Conservation (phyloP, 192 early-diverging fungal species). For the Coemansia sp. region DNA sequence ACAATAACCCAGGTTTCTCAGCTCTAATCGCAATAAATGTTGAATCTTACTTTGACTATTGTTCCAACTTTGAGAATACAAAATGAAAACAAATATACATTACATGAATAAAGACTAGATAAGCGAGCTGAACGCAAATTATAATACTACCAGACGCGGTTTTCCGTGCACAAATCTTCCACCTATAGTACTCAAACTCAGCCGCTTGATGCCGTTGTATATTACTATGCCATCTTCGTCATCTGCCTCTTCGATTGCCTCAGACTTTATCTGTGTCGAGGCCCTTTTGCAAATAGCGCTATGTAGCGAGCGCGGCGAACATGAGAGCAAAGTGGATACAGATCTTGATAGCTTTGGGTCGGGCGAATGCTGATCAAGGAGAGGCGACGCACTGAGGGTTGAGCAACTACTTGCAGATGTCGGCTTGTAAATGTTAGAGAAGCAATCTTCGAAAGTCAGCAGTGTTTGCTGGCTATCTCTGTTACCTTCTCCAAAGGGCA, state of each 20-base stretch:
- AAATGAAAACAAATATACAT: no score
- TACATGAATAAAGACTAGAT: no score
- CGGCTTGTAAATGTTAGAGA: constrained; percentile 15
- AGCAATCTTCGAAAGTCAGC: neutral
- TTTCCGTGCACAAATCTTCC: constrained; percentile 24
- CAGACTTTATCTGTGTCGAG: constrained; percentile 10
- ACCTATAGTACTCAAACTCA: constrained; percentile 35
- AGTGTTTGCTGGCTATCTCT: constrained; percentile 9
- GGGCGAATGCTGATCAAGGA: neutral
- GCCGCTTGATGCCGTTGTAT: constrained; percentile 40
- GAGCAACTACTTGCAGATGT: neutral
- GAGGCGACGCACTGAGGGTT: constrained; percentile 1
- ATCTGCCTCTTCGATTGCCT: constrained; percentile 40
- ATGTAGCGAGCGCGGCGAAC: constrained; percentile 21
- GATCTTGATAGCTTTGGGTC: neutral
- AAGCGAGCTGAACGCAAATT: neutral
- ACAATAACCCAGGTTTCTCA: neutral
- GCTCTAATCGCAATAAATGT: neutral
- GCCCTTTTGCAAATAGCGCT: constrained; percentile 29
- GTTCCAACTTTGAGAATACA: no score
- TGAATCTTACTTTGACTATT: neutral
- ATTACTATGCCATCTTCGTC: constrained; percentile 35
- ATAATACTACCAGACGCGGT: constrained; percentile 42
- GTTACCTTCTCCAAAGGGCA: constrained; percentile 5
- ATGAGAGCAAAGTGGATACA: constrained; percentile 14